These are phyloP conservation scores for Saitozyma podzolica DNA, from an alignment of 768 basidiomycete genomes.

Conservation along the genomic window DNA sequence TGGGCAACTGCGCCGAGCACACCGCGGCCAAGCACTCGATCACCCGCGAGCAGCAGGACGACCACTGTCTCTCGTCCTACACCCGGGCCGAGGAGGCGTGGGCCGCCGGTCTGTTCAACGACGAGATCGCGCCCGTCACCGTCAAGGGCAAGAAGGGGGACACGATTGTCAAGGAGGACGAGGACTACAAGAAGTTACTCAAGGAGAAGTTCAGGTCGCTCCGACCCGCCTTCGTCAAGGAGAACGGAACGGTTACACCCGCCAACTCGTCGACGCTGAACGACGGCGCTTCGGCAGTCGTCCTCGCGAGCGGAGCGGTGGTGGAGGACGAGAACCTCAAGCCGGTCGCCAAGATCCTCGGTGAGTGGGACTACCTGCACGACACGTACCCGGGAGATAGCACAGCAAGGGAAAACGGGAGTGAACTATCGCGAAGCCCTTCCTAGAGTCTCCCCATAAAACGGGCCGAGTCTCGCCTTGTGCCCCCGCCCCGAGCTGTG, in stretches of 20 bases:
- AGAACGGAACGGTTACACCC: constrained; percentile 81
- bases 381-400: neutral
- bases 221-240: constrained; percentile 81
- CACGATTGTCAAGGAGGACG: constrained; percentile 84
- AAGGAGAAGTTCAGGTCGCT: constrained; percentile 89
- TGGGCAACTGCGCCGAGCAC: constrained; percentile 95
- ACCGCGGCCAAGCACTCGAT: constrained; percentile 80
- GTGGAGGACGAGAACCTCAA: constrained; percentile 85
- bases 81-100: constrained; percentile 88
- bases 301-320: constrained; percentile 90
- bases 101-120: constrained; percentile 75
- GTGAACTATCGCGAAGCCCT: too few species aligned
- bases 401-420: too few species aligned
- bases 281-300: constrained; percentile 93
- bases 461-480: too few species aligned
- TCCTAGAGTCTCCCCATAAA: too few species aligned
- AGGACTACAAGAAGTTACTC: constrained; percentile 96
- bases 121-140: constrained; percentile 84
- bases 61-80: constrained; percentile 92
- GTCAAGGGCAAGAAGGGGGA: constrained; percentile 76
- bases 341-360: constrained; percentile 90
- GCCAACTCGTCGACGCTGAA: constrained; percentile 94
- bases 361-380: constrained; percentile 59
- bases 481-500: neutral
- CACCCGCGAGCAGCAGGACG: constrained; percentile 81